These are phyloP conservation scores for Bathelium albidoporum DNA, from an alignment of 495 filamentous ascomycete species.

Conservation along the genomic window DNA sequence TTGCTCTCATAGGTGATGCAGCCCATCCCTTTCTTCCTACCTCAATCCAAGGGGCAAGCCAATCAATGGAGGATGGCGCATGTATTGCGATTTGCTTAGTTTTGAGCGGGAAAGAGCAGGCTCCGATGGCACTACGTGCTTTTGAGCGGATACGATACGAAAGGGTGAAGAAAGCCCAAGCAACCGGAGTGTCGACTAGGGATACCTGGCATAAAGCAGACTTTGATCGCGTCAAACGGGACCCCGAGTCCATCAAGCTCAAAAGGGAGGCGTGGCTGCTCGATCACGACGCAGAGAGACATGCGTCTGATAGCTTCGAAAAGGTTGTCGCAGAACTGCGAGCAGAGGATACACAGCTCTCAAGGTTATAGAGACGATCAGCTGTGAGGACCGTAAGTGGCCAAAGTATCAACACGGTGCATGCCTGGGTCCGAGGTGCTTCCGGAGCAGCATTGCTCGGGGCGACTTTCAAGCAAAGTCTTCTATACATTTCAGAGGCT, in stretches of 20 bases:
- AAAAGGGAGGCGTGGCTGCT: conserved; percentile 28
- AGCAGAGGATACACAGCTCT: background rate
- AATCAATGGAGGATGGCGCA: conserved; percentile 31
- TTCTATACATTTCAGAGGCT: too few species aligned
- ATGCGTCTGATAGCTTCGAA: conserved; percentile 21
- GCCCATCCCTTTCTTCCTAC: conserved; percentile 32
- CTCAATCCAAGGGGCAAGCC: conserved; percentile 28
- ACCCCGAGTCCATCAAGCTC: conserved; percentile 26
- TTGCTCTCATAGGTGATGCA: conserved; percentile 29
- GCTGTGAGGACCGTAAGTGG: too few species aligned
- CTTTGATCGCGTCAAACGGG: conserved; percentile 26
- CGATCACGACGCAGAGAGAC: conserved; percentile 27
- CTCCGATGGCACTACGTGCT: conserved; percentile 16
- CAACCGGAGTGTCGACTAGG: conserved; percentile 25
- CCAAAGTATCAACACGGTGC: too few species aligned
- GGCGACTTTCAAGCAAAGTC: too few species aligned
- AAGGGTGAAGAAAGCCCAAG: conserved; percentile 25
- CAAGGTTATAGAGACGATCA: background rate
- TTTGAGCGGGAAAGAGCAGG: conserved; percentile 20
- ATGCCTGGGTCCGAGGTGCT: too few species aligned
- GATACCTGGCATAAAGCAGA: conserved; percentile 32
- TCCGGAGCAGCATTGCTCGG: too few species aligned
- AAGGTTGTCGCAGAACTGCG: conserved; percentile 7
- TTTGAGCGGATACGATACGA: conserved; percentile 29
- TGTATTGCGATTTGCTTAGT: conserved; percentile 27